A percentile compares a stretch with the other conserved stretches of the same genome.
Conservation (phyloP, 257 asterid genomes). For the Przewalskia tangutica region DNA sequence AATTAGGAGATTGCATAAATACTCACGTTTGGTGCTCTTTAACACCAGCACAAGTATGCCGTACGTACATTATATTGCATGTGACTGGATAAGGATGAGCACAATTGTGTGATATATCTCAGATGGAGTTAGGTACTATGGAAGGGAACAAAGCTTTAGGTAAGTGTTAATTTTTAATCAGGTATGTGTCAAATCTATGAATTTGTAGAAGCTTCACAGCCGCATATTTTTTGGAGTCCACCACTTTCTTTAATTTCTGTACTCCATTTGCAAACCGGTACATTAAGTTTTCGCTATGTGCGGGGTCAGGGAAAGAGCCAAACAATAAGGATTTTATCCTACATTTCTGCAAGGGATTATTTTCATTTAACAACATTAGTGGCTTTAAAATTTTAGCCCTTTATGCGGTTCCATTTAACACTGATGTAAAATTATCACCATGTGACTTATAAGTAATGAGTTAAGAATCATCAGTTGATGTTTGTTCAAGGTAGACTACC, state of each 20-base stretch:
- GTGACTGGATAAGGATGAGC: slow-evolving; percentile 26
- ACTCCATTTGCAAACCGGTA: background rate
- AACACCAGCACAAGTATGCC: background rate
- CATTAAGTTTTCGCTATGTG: too few species aligned
- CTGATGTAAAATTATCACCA: background rate
- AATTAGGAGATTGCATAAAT: background rate
- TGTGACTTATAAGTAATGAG: background rate
- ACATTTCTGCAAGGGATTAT: too few species aligned
- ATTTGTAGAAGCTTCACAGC: slow-evolving; percentile 9
- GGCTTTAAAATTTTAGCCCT: background rate
- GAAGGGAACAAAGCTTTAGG: slow-evolving; percentile 49
- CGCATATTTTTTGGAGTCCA: background rate
- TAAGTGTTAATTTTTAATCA: slow-evolving; percentile 41
- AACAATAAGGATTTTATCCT: too few species aligned
- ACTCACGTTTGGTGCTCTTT: background rate
- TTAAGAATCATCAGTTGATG: background rate
- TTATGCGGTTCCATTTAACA: background rate
- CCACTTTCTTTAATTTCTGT: background rate
- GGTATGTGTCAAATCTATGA: slow-evolving; percentile 58
- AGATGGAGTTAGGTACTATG: slow-evolving; percentile 51
- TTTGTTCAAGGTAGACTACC: too few species aligned
- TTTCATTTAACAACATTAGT: background rate
- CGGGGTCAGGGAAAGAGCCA: too few species aligned
- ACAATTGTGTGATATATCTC: background rate
- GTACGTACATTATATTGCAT: slow-evolving; percentile 36